Evolutionary conservation across 2,329 filamentous ascomycete species (phyloP).

Genomic region (Penicillium polonicum): DNA sequence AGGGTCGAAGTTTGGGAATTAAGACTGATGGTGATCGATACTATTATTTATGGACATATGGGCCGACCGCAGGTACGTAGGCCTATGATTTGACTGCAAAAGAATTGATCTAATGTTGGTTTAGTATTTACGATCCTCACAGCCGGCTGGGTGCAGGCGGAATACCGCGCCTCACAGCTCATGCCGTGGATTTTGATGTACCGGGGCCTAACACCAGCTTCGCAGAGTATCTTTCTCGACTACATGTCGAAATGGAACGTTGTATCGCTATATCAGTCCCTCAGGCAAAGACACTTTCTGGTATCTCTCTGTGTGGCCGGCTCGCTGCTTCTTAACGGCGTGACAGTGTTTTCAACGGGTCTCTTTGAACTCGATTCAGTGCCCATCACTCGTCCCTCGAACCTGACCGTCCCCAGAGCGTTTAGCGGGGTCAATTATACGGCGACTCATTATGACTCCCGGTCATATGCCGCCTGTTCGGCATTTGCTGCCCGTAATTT

Average conservation of each 20-base stretch:
- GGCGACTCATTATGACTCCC: neutral
- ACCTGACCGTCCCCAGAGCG: neutral
- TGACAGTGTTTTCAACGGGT: slow-evolving; percentile 7
- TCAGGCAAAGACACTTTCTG: slow-evolving; percentile 12
- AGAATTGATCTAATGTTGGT: neutral
- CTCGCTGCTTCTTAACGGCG: neutral
- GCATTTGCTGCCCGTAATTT: neutral
- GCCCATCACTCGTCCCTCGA: neutral
- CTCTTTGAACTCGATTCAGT: slow-evolving; percentile 3
- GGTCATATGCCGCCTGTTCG: neutral
- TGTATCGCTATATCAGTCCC: slow-evolving; percentile 5
- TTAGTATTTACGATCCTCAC: slow-evolving; percentile 12
- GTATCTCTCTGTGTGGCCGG: slow-evolving; percentile 9
- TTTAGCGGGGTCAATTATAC: neutral
- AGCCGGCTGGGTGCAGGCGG: slow-evolving; percentile 9
- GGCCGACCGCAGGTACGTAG: slow-evolving; percentile 11
- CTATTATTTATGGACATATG: slow-evolving; percentile 12
- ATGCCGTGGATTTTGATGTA: slow-evolving; percentile 15
- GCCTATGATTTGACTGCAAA: neutral
- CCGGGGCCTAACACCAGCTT: slow-evolving; percentile 3
- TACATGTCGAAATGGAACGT: slow-evolving; percentile 14
- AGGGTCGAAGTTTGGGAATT: slow-evolving; percentile 2
- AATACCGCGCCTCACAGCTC: slow-evolving; percentile 15
- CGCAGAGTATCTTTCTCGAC: slow-evolving; percentile 12
- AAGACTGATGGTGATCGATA: neutral